Conservation (phyloP, 2,329 filamentous ascomycete species). For the Xylariaceae sp. region DNA sequence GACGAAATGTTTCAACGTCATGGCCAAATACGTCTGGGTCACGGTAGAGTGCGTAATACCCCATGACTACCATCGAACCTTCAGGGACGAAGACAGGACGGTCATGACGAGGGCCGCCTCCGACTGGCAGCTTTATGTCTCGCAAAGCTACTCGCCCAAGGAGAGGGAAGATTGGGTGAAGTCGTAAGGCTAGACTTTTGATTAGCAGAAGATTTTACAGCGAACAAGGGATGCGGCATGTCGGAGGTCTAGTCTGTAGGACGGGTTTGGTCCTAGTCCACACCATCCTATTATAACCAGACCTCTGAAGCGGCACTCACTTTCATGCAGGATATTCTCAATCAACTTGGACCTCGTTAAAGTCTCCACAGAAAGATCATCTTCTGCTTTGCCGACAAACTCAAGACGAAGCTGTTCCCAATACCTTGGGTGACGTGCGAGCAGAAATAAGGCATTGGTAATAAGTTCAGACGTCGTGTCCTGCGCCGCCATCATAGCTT, state of each 20-base stretch:
- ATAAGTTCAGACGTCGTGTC: constrained; percentile 20
- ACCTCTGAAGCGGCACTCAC: no score
- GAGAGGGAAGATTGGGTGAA: constrained; percentile 18
- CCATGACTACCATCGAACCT: constrained; percentile 10
- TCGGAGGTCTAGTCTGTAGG: no score
- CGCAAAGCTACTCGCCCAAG: constrained; percentile 6
- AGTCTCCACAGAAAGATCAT: background rate
- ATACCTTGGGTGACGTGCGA: constrained; percentile 11
- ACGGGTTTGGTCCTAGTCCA: no score
- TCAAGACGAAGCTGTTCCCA: constrained; percentile 17
- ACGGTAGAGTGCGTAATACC: constrained; percentile 15
- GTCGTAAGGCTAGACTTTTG: constrained; percentile 10
- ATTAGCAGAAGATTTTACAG: no score
- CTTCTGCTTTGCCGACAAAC: constrained; percentile 3
- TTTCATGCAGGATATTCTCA: constrained; percentile 11
- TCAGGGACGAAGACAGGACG: constrained; percentile 13
- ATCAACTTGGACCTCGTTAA: constrained; percentile 5
- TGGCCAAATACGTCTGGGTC: constrained; percentile 14
- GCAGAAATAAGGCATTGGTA: constrained; percentile 11
- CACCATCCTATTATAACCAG: no score
- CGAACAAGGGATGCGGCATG: no score
- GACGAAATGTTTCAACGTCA: constrained; percentile 16
- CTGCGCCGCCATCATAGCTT: constrained; percentile 22
- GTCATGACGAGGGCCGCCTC: constrained; percentile 6
- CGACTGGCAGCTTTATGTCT: constrained; percentile 14